Evolutionary conservation across 208 protist species (phyloP).

Genomic region (Trypanosoma congolense): DNA sequence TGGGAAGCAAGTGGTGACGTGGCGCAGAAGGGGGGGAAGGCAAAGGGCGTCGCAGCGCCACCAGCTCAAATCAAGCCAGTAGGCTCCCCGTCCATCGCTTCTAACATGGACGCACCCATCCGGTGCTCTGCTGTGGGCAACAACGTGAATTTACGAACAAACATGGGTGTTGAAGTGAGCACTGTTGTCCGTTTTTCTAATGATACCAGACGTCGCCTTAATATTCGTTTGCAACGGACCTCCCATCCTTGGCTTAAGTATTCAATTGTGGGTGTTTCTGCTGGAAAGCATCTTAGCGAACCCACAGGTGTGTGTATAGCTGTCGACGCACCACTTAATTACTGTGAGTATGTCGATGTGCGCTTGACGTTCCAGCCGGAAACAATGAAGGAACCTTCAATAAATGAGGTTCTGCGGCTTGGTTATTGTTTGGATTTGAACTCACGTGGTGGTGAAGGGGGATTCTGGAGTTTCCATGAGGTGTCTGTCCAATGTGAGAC

Average conservation of each 20-base stretch:
- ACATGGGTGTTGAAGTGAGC: slow-evolving; percentile 20
- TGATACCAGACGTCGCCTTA: slow-evolving; percentile 41
- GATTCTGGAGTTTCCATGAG: slow-evolving; percentile 68
- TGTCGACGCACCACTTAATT: slow-evolving; percentile 33
- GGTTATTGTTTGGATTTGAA: slow-evolving; percentile 74
- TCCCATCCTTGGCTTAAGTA: slow-evolving; percentile 72
- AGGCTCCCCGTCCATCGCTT: background rate
- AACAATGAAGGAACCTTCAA: slow-evolving; percentile 34
- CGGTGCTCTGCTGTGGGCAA: slow-evolving; percentile 49
- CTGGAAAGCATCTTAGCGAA: slow-evolving; percentile 19
- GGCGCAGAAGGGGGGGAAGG: no score
- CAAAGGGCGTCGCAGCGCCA: no score
- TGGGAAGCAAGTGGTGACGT: no score
- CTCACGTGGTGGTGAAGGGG: slow-evolving; percentile 51
- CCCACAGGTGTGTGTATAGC: slow-evolving; percentile 1
- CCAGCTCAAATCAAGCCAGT: no score
- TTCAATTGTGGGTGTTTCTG: slow-evolving; percentile 29
- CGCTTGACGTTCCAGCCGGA: slow-evolving; percentile 57
- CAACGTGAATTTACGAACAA: slow-evolving; percentile 33
- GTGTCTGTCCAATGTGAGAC: slow-evolving; percentile 63
- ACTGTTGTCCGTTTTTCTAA: slow-evolving; percentile 70
- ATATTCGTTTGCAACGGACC: slow-evolving; percentile 53
- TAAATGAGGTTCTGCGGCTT: slow-evolving; percentile 51
- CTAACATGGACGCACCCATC: slow-evolving; percentile 19
- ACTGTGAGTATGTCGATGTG: slow-evolving; percentile 81